Base-by-base conservation (phyloP, 2,329 filamentous ascomycete species). In the Biscogniauxia marginata region DNA sequence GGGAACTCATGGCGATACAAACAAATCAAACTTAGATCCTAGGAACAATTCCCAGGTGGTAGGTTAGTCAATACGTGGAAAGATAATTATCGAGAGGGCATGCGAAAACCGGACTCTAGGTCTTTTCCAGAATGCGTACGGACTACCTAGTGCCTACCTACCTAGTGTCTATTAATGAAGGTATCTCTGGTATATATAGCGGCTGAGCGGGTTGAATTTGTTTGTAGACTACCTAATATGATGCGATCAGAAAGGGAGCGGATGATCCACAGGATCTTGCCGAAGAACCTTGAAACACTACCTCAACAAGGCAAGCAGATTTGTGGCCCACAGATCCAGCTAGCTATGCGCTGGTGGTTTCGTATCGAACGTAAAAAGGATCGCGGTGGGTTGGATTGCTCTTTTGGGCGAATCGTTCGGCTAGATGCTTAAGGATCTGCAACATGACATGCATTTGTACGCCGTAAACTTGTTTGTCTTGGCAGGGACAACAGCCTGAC, bases 371-470 rank as follows among this genome's bases (percentile, higher is more conserved):
- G 34, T n/a, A 21, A 48, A 24, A 49, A 53, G 49, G 53, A 9
- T 21, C 24, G 44, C 49, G 46, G 52, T 54, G 46, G 55, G 57
- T 46, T 52, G 23, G 18, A 55, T 56, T 54, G 43, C 60, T 53
- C 18, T 44, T 56, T 61, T 61, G 24, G 57, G 65, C 60, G 52
- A 63, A 65, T 63, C 48, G 56, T 58, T 58, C 58, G 53, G 57
- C 52, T 50, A 55, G 61, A 63, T 62, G 46, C 57, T 53, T 59
- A 52, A 50, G 50, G 66, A 67, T 69, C 65, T 66, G 65, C 63
- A 62, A 61, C 63, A 61, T 55, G 44, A 53, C 57, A 46, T 57
- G 53, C 55, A 61, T 61, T 54, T 53, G 54, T 59, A 53, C 52
- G 55, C 60, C 47, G 51, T 50, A 54, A 53, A 49, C 52, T 50